A percentile compares a stretch with the other conserved stretches of the same genome.
phyloP scores from a whole-genome alignment of 176 grass and related monocot genomes.

The Carex myosuroides region DNA sequence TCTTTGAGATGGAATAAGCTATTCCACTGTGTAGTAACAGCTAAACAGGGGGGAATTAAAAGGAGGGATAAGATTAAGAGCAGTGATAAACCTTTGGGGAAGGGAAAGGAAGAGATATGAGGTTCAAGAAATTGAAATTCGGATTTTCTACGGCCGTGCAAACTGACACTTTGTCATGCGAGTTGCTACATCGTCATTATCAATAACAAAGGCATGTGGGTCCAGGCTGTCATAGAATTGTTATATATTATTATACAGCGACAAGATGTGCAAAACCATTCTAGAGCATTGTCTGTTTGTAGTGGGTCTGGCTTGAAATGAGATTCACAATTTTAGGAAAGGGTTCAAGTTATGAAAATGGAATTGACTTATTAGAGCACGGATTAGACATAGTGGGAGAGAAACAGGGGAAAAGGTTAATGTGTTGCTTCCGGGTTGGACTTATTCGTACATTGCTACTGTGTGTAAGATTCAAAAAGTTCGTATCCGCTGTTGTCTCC shows the following conservation, averaged over 20 bases:
- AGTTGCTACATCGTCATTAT: not conserved
- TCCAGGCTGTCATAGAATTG: not conserved
- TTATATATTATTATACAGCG: not conserved
- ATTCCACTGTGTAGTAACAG: slow-evolving; percentile 11
- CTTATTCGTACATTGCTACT: not conserved
- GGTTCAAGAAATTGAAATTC: not conserved
- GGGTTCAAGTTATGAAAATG: not conserved
- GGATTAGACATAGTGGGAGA: slow-evolving; percentile 8
- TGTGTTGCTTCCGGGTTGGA: slow-evolving; percentile 10
- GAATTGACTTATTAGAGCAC: slow-evolving; percentile 3
- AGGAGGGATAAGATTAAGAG: not conserved
- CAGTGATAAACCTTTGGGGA: not conserved
- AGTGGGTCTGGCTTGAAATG: not conserved
- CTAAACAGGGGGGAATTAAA: not conserved
- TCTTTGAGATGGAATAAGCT: not conserved
- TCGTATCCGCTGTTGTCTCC: not conserved
- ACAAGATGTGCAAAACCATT: not conserved
- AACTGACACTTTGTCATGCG: not conserved
- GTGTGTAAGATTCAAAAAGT: not conserved
- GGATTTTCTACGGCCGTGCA: not conserved
- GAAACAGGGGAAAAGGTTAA: slow-evolving; percentile 1
- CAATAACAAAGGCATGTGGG: not conserved
- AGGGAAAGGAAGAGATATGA: not conserved
- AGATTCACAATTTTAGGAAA: not conserved
- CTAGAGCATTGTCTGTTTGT: not conserved